Conservation (phyloP, 2,329 filamentous ascomycete species). For the Nectriaceae sp. region DNA sequence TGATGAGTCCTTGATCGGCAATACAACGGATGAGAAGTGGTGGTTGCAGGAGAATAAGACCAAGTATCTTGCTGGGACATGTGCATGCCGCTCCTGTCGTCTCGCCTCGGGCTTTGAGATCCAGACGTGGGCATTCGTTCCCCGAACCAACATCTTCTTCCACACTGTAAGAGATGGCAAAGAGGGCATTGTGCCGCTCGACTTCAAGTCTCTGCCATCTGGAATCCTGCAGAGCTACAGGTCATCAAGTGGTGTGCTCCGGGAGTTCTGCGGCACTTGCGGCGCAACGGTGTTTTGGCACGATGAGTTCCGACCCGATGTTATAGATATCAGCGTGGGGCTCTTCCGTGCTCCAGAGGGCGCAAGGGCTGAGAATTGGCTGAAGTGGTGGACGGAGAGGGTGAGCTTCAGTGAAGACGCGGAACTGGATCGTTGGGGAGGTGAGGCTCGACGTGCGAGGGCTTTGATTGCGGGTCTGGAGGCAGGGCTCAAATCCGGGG, state of each 20-base stretch:
- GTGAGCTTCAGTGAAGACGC: conserved; percentile 61
- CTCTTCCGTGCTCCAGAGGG: conserved; percentile 53
- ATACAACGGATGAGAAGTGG: conserved; percentile 56
- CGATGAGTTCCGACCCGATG: conserved; percentile 49
- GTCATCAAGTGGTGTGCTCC: conserved; percentile 53
- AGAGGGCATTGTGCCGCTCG: conserved; percentile 26
- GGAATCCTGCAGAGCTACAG: conserved; percentile 53
- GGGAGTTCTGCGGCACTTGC: conserved; percentile 64
- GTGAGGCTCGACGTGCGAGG: not conserved
- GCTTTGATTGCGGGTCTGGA: not conserved
- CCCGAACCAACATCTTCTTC: conserved; percentile 57
- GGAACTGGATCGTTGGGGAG: not conserved
- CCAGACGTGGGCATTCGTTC: conserved; percentile 67
- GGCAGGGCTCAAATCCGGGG: too few species aligned
- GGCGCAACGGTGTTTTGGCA: conserved; percentile 68
- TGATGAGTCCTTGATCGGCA: conserved; percentile 34
- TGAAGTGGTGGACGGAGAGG: conserved; percentile 61
- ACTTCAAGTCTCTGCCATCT: conserved; percentile 37
- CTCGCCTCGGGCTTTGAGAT: conserved; percentile 62
- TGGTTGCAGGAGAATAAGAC: conserved; percentile 52
- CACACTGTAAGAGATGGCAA: conserved; percentile 17
- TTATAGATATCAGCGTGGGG: conserved; percentile 67
- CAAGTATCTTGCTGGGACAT: conserved; percentile 61
- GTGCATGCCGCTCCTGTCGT: conserved; percentile 64
- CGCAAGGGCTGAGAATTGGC: conserved; percentile 56